Evolutionary conservation across 2,329 filamentous ascomycete genomes (phyloP).

Genomic region (Alternaria ethzedia): DNA sequence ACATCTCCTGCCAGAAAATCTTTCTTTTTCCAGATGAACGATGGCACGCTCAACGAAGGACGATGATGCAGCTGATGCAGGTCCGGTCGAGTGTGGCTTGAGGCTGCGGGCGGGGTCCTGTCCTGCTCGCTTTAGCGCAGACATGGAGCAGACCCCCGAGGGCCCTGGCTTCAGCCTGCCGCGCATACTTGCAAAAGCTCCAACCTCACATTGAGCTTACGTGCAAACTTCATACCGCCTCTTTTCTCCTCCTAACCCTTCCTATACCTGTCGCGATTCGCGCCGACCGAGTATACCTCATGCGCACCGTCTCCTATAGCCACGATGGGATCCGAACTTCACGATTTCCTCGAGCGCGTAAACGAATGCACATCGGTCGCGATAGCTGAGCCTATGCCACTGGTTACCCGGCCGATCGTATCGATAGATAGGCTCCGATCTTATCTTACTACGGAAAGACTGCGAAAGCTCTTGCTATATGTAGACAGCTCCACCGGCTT

Average conservation of each 20-base stretch:
- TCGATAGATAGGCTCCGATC: not conserved
- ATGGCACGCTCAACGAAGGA: not conserved
- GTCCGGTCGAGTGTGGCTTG: not conserved
- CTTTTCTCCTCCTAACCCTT: rapidly evolving
- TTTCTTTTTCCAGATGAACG: not conserved
- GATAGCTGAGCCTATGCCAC: rapidly evolving
- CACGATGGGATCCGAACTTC: not conserved
- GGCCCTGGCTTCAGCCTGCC: not conserved
- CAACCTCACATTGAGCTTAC: not conserved
- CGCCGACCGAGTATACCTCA: not conserved
- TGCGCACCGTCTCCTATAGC: not conserved
- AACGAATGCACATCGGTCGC: not conserved
- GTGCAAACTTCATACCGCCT: not conserved
- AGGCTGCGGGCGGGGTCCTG: not conserved
- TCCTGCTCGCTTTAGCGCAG: not conserved
- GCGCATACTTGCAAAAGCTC: not conserved
- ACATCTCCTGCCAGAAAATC: rapidly evolving
- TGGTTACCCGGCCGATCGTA: slow-evolving; percentile 3
- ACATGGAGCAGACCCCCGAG: not conserved
- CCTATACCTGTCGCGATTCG: not conserved
- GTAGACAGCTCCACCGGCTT: not conserved
- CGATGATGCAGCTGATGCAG: not conserved
- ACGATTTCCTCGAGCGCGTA: not conserved
- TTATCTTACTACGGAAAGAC: not conserved
- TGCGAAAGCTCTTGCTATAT: not conserved